Percentiles rank a stretch among this genome's conserved stretches.
These are phyloP conservation scores for Nitzschia sp. DNA, from an alignment of 108 stramenopile genomes.

Conservation along the genomic window DNA sequence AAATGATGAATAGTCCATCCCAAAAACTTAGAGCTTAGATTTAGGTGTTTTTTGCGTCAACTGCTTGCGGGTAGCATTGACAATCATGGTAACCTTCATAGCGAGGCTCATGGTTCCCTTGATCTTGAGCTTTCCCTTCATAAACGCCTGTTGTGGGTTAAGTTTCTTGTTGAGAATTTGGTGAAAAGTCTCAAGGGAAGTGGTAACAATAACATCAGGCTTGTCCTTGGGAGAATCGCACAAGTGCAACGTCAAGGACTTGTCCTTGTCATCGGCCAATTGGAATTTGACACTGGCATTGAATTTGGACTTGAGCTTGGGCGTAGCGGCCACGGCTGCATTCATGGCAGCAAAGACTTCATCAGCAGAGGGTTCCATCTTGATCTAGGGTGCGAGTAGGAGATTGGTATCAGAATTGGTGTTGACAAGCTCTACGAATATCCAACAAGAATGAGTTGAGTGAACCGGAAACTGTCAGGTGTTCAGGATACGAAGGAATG, in stretches of 20 bases:
- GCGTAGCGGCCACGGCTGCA: constrained; percentile 26
- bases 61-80: constrained; percentile 72
- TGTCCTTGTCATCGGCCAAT: constrained; percentile 10
- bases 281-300: constrained; percentile 45
- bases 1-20: background rate
- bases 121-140: constrained; percentile 67
- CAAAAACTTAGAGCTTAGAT: constrained; percentile 28
- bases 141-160: constrained; percentile 53
- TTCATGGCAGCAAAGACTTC: constrained; percentile 43
- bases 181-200: constrained; percentile 33
- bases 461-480: too few relatives aligned
- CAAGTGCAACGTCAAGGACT: constrained; percentile 13
- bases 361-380: constrained; percentile 32
- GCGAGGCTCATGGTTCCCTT: constrained; percentile 85
- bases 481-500: too few relatives aligned
- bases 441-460: too few relatives aligned
- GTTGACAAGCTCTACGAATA: too few relatives aligned
- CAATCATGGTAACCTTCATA: constrained; percentile 72
- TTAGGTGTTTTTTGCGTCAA: constrained; percentile 30
- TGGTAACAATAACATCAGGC: constrained; percentile 38
- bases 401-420: too few relatives aligned
- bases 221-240: constrained; percentile 14
- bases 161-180: constrained; percentile 44
- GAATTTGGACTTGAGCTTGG: constrained; percentile 36
- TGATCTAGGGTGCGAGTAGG: too few relatives aligned